phyloP scores from a whole-genome alignment of 106 monocot species.

The Narthecium ossifragum region DNA sequence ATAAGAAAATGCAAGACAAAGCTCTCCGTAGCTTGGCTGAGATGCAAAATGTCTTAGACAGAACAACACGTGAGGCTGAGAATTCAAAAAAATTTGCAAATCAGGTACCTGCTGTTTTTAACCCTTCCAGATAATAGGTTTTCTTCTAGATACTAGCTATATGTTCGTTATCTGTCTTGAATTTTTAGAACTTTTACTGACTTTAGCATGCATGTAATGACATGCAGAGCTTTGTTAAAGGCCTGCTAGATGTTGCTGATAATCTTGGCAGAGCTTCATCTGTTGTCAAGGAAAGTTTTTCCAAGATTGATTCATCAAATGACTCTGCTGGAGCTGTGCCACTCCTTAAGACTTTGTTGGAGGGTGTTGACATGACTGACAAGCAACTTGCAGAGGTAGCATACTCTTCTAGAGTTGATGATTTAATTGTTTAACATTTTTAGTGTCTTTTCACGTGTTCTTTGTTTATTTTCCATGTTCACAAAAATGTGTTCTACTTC shows the following conservation, averaged over 20 bases:
- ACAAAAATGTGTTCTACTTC: no score
- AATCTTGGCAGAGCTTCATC: conserved; percentile 91
- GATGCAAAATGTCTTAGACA: conserved; percentile 52
- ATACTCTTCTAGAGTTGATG: no score
- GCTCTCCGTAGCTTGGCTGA: conserved; percentile 47
- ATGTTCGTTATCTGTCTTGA: conserved; percentile 11
- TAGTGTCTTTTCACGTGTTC: no score
- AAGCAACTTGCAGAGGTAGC: conserved; percentile 5
- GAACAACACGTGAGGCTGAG: conserved; percentile 46
- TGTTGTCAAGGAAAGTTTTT: conserved; percentile 87
- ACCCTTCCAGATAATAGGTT: not conserved
- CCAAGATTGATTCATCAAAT: conserved; percentile 64
- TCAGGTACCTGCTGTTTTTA: conserved; percentile 24
- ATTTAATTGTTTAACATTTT: no score
- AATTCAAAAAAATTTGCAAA: conserved; percentile 54
- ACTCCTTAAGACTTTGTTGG: conserved; percentile 74
- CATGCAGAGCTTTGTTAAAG: conserved; percentile 81
- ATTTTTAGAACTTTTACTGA: not conserved
- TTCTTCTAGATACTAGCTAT: not conserved
- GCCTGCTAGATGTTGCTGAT: conserved; percentile 90
- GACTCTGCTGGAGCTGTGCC: conserved; percentile 54
- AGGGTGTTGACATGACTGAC: conserved; percentile 42
- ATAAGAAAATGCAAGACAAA: conserved; percentile 53
- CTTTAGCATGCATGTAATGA: not conserved
- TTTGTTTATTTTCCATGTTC: no score